Conservation (phyloP, 345 rosid genomes). For the Populus simonii region DNA sequence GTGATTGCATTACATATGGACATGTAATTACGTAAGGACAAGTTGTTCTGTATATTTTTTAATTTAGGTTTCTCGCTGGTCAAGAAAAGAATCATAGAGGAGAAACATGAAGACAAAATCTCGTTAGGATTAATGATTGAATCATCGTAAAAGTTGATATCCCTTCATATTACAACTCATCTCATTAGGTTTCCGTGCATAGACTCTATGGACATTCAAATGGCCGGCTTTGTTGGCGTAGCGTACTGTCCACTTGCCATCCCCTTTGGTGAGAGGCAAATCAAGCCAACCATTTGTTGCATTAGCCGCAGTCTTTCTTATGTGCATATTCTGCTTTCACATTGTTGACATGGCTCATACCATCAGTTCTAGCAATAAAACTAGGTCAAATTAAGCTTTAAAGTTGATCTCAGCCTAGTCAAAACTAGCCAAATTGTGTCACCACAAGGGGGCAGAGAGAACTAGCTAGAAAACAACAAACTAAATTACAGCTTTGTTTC, state of each 20-base stretch:
- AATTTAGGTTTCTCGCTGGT: neutral
- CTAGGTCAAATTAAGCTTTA: neutral
- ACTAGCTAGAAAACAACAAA: neutral
- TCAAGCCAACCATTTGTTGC: neutral
- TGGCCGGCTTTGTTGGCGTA: neutral
- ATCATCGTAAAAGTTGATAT: neutral
- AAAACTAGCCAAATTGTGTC: neutral
- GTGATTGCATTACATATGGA: neutral
- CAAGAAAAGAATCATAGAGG: neutral
- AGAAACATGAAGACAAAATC: neutral
- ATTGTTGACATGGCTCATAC: neutral
- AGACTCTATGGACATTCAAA: neutral
- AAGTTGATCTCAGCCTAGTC: neutral
- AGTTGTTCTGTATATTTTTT: neutral
- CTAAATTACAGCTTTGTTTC: neutral
- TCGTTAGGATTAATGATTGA: neutral
- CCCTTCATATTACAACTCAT: neutral
- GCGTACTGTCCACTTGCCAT: neutral
- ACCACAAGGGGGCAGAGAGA: neutral
- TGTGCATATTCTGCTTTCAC: neutral
- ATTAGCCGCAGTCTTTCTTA: neutral
- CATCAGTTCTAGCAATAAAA: neutral
- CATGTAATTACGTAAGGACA: neutral
- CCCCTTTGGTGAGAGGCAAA: neutral
- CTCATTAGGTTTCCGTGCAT: neutral